Conservation (phyloP, 1,284 basidiomycete species). For the Gomphus bonarii region DNA sequence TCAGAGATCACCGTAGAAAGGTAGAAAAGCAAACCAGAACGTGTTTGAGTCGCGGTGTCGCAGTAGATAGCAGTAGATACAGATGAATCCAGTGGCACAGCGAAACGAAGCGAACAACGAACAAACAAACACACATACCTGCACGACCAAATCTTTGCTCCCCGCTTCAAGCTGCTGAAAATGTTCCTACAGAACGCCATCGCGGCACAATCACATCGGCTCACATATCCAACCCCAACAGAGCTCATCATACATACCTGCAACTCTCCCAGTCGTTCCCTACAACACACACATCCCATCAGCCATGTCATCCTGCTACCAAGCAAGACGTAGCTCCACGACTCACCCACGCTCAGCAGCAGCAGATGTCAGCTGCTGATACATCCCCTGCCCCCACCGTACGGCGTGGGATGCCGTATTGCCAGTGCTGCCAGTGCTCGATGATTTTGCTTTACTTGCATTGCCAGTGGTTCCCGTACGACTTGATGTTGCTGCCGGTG, state of each 20-base stretch:
- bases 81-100: too few species aligned
- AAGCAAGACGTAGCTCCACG: too few species aligned
- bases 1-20: too few species aligned
- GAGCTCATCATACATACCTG: not conserved
- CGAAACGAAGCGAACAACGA: not conserved
- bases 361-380: slow-evolving; percentile 39
- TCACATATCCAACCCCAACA: not conserved
- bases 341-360: slow-evolving; percentile 53
- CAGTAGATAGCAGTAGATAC: too few species aligned
- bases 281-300: not conserved
- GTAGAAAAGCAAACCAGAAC: too few species aligned
- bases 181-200: slow-evolving; percentile 47
- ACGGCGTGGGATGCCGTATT: not conserved
- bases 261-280: not conserved
- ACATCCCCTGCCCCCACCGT: slow-evolving; percentile 24
- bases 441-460: not conserved
- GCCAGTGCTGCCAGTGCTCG: not conserved
- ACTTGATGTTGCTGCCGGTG: not conserved
- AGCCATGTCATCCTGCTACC: too few species aligned
- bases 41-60: too few species aligned
- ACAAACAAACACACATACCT: slow-evolving; percentile 29
- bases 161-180: slow-evolving; percentile 54
- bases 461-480: not conserved
- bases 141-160: slow-evolving; percentile 51
- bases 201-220: too few species aligned